Percentiles rank a stretch among this genome's conserved stretches.
Conservation (phyloP, 1,284 basidiomycete genomes). For the Ganoderma lucidum region DNA sequence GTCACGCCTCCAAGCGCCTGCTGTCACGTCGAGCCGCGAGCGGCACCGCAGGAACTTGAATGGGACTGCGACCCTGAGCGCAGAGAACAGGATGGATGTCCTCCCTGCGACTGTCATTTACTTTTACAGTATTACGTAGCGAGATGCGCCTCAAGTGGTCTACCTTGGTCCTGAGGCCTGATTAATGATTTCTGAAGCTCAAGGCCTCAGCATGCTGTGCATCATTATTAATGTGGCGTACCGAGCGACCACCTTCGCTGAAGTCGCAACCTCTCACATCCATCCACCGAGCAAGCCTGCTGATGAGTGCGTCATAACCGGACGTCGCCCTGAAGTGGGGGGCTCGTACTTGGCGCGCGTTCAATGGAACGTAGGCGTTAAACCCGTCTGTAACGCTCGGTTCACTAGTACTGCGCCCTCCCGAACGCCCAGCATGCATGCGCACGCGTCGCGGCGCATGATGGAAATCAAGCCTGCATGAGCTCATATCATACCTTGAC, state of each 20-base stretch:
- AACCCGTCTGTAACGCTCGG: neutral
- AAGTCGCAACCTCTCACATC: neutral
- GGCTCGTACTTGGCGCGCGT: neutral
- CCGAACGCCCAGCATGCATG: neutral
- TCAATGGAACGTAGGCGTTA: neutral
- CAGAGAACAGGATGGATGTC: neutral
- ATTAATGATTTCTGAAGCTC: neutral
- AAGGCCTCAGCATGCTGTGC: constrained; percentile 6
- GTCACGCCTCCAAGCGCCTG: neutral
- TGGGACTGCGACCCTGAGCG: constrained; percentile 7
- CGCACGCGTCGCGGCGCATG: neutral
- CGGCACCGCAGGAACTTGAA: neutral
- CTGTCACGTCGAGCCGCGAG: too few species aligned
- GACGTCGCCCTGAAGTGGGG: neutral
- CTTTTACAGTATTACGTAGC: neutral
- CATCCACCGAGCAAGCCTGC: neutral
- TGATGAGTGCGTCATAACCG: neutral
- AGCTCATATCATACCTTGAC: neutral
- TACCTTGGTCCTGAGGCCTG: too few species aligned
- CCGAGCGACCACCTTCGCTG: neutral
- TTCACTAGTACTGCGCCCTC: neutral
- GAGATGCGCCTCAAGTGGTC: neutral
- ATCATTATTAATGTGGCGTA: constrained; percentile 21
- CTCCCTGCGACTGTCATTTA: neutral
- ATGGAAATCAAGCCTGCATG: constrained; percentile 2